Conservation (phyloP, 2,329 filamentous ascomycete species). For the Colletotrichum kahawae region DNA sequence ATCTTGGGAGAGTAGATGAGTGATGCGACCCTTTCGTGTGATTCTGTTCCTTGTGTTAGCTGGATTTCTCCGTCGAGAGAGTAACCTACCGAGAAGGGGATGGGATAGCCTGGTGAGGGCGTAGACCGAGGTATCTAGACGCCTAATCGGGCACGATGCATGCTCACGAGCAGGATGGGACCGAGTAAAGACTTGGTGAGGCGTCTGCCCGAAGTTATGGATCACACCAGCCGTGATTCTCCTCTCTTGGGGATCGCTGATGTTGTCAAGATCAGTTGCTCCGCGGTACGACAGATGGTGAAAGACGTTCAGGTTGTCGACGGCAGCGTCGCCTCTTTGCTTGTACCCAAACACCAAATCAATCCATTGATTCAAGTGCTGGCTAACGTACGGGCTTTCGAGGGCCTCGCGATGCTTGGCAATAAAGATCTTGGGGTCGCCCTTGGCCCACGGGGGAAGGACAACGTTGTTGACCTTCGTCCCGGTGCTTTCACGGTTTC, state of each 20-base stretch:
- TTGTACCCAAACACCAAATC: slow-evolving; percentile 94
- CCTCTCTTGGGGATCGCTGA: slow-evolving; percentile 85
- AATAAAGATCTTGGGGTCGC: slow-evolving; percentile 94
- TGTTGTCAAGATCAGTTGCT: slow-evolving; percentile 89
- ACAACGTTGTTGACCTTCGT: slow-evolving; percentile 83
- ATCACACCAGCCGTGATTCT: slow-evolving; percentile 93
- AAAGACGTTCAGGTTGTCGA: slow-evolving; percentile 94
- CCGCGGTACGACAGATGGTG: slow-evolving; percentile 95
- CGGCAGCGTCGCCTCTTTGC: slow-evolving; percentile 88
- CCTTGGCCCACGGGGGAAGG: slow-evolving; percentile 96
- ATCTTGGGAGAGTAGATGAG: slow-evolving; percentile 79
- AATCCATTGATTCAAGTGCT: slow-evolving; percentile 92
- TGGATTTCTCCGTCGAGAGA: background rate
- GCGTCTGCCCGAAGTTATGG: slow-evolving; percentile 98
- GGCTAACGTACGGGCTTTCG: slow-evolving; percentile 90
- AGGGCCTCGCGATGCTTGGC: slow-evolving; percentile 94
- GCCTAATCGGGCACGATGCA: slow-evolving; percentile 64
- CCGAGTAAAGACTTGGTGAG: slow-evolving; percentile 88
- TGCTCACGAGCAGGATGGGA: slow-evolving; percentile 81
- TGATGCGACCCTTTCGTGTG: slow-evolving; percentile 79
- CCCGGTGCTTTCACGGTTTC: slow-evolving; percentile 79
- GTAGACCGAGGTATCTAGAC: slow-evolving; percentile 80
- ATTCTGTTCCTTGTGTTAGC: slow-evolving; percentile 46
- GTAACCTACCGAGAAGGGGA: slow-evolving; percentile 67
- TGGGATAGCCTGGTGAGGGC: slow-evolving; percentile 79